Base-by-base conservation (phyloP, 768 basidiomycete species). In the Jaapia argillacea region DNA sequence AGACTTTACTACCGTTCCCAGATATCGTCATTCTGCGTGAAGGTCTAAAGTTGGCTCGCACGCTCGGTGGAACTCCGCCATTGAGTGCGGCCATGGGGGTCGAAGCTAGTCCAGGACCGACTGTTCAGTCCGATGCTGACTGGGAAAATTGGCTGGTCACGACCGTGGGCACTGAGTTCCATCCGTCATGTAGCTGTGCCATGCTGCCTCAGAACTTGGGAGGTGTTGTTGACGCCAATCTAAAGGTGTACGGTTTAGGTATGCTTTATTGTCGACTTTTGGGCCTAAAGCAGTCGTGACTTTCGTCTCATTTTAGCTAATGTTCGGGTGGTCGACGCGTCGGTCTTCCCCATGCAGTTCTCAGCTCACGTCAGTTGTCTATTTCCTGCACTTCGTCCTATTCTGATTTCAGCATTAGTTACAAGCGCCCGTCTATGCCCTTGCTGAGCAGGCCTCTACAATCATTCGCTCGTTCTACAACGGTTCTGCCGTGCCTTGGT, bases 11-110 rank as follows among this genome's bases (percentile, higher is more conserved):
- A n/a, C n/a, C n/a, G n/a, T n/a, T n/a, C n/a, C n/a, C n/a, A n/a
- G 75, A 70, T 71, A 75, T 79, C 55, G 45, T 68, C 25, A 52
- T 58, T 6, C 58, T 75, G 27, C 72, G 79, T 36, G 72, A 79
- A 57, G 81, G 75, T 24, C 58, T 80, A 43, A 78, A 77, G 56
- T 67, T 82, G 40, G 78, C 72, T n/a, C 70, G 81, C 24, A 68
- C 54, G 45, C 54, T 84, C 35, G 77, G 71, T 1, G 51, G 63
- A 6, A 70, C 74, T 1, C 59, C 68, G 2, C 81, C 83, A 0
- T 60, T 84, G 3, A 68, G 58, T 39, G 49, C 55, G 4, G 56
- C 63, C 6, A 54, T 80, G 45, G 60, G 70, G 55, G 51, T 41
- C 16, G 78, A 80, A 58, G 54, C 64, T 5, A 50, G 56, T 5